phyloP scores from a whole-genome alignment of 2,329 filamentous ascomycete genomes.

The Botryosphaeria dothidea region DNA sequence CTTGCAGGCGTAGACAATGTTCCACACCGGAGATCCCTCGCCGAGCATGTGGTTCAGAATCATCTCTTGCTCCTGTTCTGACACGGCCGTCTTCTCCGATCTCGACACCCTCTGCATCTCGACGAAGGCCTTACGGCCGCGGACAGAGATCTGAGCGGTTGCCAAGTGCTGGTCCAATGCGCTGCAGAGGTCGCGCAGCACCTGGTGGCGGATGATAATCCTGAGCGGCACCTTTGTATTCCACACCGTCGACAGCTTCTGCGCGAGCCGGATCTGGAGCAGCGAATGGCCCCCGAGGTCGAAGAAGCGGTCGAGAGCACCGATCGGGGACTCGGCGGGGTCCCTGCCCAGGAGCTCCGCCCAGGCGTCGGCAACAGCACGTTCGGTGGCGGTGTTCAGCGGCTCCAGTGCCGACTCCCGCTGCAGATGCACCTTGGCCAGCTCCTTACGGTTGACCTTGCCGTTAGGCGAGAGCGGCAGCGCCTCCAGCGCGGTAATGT shows the following conservation, averaged over 20 bases:
- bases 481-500: not conserved
- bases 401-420: not conserved
- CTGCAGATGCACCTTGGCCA: not conserved
- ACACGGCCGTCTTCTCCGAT: not conserved
- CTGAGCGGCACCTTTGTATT: not conserved
- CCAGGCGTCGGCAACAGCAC: conserved; percentile 2
- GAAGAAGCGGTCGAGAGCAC: conserved; percentile 12
- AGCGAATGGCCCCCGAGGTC: conserved; percentile 19
- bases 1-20: not conserved
- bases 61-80: not conserved
- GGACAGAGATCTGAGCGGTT: not conserved
- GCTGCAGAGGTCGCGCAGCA: not conserved
- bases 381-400: not conserved
- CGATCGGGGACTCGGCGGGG: not conserved
- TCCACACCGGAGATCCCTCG: not conserved
- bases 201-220: conserved; percentile 8
- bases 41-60: not conserved
- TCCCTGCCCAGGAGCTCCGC: conserved; percentile 1
- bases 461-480: conserved; percentile 14
- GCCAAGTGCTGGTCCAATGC: not conserved
- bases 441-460: conserved; percentile 16
- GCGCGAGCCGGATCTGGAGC: conserved; percentile 17
- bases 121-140: not conserved
- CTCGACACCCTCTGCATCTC: not conserved
- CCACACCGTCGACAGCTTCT: conserved; percentile 9